Conservation (phyloP, 2,329 filamentous ascomycete species). For the Exophiala mesophila region DNA sequence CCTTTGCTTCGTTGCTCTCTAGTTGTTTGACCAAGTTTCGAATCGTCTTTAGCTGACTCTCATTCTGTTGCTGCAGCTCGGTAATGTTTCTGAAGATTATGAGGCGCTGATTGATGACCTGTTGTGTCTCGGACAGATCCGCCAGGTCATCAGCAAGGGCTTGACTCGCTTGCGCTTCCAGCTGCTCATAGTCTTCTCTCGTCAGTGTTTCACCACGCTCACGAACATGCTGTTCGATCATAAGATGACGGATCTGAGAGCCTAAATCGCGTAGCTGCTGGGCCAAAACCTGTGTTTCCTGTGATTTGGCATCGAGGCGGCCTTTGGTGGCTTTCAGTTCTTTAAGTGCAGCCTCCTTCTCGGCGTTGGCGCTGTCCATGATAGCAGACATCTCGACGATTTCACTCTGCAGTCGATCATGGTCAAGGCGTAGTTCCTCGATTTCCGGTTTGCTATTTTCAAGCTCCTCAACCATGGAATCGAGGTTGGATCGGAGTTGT, state of each 20-base stretch:
- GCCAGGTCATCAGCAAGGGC: conserved; percentile 67
- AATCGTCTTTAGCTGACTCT: conserved; percentile 74
- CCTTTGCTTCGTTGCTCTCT: conserved; percentile 80
- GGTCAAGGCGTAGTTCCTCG: conserved; percentile 76
- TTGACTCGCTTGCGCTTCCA: conserved; percentile 50
- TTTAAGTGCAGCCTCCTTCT: conserved; percentile 73
- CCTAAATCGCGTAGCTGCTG: conserved; percentile 86
- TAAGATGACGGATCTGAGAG: conserved; percentile 81
- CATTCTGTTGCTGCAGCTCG: conserved; percentile 83
- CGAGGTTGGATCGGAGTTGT: conserved; percentile 69
- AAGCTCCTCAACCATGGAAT: conserved; percentile 78
- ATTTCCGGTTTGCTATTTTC: conserved; percentile 85
- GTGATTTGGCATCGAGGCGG: conserved; percentile 57
- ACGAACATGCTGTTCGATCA: conserved; percentile 77
- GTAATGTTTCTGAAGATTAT: conserved; percentile 81
- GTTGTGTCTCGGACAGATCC: conserved; percentile 77
- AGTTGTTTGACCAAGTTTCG: conserved; percentile 81
- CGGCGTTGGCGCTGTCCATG: conserved; percentile 73
- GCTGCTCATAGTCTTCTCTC: conserved; percentile 67
- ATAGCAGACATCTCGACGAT: conserved; percentile 79
- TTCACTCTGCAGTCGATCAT: conserved; percentile 72
- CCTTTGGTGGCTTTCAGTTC: conserved; percentile 72
- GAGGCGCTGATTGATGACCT: conserved; percentile 84
- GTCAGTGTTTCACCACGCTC: conserved; percentile 78
- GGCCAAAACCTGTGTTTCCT: conserved; percentile 71